Percentiles rank a stretch among this genome's conserved stretches.
Conservation (phyloP, 257 asterid genomes). For the Lithospermum erythrorhizon region DNA sequence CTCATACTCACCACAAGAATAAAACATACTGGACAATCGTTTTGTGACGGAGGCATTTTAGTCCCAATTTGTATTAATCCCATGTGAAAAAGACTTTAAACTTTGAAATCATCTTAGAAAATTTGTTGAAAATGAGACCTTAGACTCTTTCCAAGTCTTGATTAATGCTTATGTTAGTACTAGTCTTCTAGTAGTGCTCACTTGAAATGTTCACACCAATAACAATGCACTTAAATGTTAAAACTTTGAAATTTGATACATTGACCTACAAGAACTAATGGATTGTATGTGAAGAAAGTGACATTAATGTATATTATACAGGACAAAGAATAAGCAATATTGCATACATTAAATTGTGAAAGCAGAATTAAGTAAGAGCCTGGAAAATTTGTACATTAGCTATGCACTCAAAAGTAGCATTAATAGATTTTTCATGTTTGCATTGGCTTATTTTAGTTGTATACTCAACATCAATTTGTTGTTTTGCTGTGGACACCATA, state of each 20-base stretch:
- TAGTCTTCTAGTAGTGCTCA: neutral
- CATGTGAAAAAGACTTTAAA: neutral
- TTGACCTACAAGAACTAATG: neutral
- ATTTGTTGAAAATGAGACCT: too few relatives aligned
- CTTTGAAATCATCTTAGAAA: too few relatives aligned
- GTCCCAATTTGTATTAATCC: too few relatives aligned
- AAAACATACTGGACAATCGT: too few relatives aligned
- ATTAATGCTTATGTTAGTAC: neutral
- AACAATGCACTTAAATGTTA: neutral
- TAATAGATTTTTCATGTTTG: neutral
- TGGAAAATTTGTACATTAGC: neutral
- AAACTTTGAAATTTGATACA: too few relatives aligned
- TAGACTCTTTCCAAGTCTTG: neutral
- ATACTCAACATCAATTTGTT: neutral
- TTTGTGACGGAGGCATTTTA: too few relatives aligned
- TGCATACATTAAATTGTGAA: neutral
- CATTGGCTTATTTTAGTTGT: neutral
- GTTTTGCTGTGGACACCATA: slow-evolving; percentile 6
- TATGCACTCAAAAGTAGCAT: neutral
- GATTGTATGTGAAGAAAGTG: neutral
- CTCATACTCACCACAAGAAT: too few relatives aligned
- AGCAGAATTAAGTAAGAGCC: neutral
- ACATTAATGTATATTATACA: too few relatives aligned
- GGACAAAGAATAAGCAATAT: neutral
- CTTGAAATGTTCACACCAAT: neutral